A percentile compares a stretch with the other conserved stretches of the same genome.
phyloP scores from a whole-genome alignment of 371 early-diverging fungal species.

The Capniomyces stellatus region DNA sequence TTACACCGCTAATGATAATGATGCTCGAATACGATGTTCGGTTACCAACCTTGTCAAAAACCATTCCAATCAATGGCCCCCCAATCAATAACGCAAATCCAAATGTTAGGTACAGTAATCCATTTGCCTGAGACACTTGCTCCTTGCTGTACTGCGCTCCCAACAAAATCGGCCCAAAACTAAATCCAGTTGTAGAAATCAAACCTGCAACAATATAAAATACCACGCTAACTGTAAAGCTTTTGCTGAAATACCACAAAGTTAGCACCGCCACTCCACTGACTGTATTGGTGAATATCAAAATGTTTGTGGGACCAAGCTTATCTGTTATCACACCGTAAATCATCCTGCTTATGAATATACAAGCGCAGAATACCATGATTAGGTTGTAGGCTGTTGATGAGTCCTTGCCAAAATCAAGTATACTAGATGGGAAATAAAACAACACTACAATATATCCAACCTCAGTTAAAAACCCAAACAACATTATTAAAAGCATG shows the following conservation, averaged over 20 bases:
- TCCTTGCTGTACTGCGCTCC: constrained; percentile 8
- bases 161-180: background rate
- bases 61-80: constrained; percentile 12
- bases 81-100: constrained; percentile 8
- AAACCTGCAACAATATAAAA: background rate
- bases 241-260: too few species aligned
- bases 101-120: constrained; percentile 14
- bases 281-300: constrained; percentile 24
- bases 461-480: background rate
- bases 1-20: constrained; percentile 13
- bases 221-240: too few species aligned
- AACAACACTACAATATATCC: background rate
- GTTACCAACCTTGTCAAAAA: constrained; percentile 16
- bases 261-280: constrained; percentile 17
- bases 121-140: constrained; percentile 12
- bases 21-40: constrained; percentile 9
- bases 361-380: constrained; percentile 7
- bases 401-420: background rate
- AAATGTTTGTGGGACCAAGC: constrained; percentile 33
- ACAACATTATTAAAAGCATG: background rate
- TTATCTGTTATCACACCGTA: constrained; percentile 33
- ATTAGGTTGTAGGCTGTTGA: constrained; percentile 11
- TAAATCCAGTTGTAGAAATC: background rate
- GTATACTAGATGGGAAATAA: background rate
- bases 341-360: background rate